phyloP scores from a whole-genome alignment of 345 rosid genomes.

The Geranium brycei region DNA sequence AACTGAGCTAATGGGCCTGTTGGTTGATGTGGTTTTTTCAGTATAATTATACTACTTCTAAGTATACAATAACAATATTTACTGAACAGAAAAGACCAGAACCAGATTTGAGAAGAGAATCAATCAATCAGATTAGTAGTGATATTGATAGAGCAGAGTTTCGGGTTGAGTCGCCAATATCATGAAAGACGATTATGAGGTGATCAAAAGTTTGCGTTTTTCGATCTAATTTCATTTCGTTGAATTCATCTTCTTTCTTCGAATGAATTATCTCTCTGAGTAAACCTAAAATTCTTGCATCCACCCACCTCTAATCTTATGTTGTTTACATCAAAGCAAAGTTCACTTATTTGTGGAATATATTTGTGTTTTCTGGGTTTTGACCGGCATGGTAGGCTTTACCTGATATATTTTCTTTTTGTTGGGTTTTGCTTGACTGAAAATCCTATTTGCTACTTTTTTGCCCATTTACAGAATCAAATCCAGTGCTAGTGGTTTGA shows the following conservation, averaged over 20 bases:
- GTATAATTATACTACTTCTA: no score
- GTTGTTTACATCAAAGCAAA: not conserved
- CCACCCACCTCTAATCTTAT: not conserved
- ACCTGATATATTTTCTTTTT: not conserved
- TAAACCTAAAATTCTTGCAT: not conserved
- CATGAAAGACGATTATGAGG: not conserved
- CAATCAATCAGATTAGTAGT: not conserved
- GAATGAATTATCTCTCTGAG: not conserved
- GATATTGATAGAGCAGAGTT: not conserved
- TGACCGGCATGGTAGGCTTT: not conserved
- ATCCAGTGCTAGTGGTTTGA: not conserved
- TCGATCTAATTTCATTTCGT: not conserved
- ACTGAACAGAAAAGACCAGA: no score
- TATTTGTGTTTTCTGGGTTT: not conserved
- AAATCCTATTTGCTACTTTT: not conserved
- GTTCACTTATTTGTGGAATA: not conserved
- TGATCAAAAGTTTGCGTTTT: not conserved
- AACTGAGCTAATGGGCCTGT: slow-evolving; percentile 17
- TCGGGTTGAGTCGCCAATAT: not conserved
- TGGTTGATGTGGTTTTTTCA: no score
- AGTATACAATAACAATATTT: no score
- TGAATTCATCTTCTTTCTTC: not conserved
- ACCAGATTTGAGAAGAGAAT: not conserved
- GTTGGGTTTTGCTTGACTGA: not conserved
- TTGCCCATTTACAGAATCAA: not conserved